phyloP scores from a whole-genome alignment of 306 rosid genomes.

The Inga leiocalycina region DNA sequence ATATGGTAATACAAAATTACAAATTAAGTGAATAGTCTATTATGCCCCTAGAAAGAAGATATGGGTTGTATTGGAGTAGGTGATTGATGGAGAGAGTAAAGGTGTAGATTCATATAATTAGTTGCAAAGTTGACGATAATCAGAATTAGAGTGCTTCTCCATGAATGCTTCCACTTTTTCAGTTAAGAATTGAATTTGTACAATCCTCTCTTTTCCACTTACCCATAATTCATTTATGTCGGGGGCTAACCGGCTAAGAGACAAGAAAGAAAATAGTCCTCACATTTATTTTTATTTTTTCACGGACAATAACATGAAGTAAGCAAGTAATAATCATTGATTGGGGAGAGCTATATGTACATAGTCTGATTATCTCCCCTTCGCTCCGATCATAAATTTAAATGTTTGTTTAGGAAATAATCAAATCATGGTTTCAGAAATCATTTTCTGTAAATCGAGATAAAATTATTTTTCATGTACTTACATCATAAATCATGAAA shows the following conservation, averaged over 20 bases:
- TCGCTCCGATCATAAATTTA: no score
- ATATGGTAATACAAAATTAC: neutral
- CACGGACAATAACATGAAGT: no score
- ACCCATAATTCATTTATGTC: neutral
- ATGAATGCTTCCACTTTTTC: neutral
- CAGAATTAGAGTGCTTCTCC: neutral
- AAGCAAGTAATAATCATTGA: no score
- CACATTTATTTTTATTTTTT: no score
- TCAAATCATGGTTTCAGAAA: no score
- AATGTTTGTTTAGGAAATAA: no score
- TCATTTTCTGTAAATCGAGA: no score
- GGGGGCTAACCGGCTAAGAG: neutral
- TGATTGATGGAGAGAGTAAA: neutral
- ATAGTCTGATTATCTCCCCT: no score
- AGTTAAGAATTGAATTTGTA: neutral
- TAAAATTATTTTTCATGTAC: no score
- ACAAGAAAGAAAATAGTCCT: neutral
- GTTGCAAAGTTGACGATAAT: neutral
- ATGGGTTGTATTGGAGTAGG: neutral
- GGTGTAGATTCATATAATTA: neutral
- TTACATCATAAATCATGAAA: no score
- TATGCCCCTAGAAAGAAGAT: neutral
- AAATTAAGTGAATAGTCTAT: neutral
- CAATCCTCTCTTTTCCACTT: neutral
- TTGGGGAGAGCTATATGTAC: neutral